Conservation (phyloP, 1,284 basidiomycete genomes). For the Ustilago crameri region DNA sequence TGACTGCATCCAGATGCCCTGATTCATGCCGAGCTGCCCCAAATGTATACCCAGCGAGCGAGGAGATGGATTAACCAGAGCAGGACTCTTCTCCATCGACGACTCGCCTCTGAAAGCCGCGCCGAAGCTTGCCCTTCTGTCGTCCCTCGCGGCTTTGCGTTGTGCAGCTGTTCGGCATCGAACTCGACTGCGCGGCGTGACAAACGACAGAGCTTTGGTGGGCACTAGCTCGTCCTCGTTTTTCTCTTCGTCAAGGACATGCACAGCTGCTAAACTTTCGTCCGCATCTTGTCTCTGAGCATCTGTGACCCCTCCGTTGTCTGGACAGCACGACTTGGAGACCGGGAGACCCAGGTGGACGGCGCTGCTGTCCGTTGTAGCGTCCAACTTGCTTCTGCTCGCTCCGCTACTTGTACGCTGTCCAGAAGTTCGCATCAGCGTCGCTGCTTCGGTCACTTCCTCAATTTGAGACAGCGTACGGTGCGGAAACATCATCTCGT, state of each 20-base stretch:
- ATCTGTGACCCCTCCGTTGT: neutral
- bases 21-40: slow-evolving; percentile 29
- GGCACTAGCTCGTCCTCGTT: neutral
- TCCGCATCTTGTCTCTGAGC: slow-evolving; percentile 1
- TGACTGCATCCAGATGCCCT: slow-evolving; percentile 31
- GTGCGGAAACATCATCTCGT: slow-evolving; percentile 36
- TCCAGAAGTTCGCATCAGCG: slow-evolving; percentile 9
- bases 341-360: slow-evolving; percentile 17
- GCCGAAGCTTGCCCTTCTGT: slow-evolving; percentile 1
- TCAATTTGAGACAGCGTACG: slow-evolving; percentile 32
- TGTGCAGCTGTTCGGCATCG: slow-evolving; percentile 18
- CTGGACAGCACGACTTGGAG: slow-evolving; percentile 5
- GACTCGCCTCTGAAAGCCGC: neutral
- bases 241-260: neutral
- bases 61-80: slow-evolving; percentile 7
- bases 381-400: slow-evolving; percentile 12
- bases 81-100: neutral
- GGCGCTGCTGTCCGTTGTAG: slow-evolving; percentile 2
- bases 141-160: slow-evolving; percentile 1
- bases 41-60: slow-evolving; percentile 8
- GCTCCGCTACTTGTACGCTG: slow-evolving; percentile 13
- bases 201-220: slow-evolving; percentile 8
- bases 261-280: neutral
- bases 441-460: slow-evolving; percentile 25
- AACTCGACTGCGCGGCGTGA: slow-evolving; percentile 20